These are phyloP conservation scores for Didymella exigua DNA, from an alignment of 2,329 filamentous ascomycete species.

Conservation along the genomic window DNA sequence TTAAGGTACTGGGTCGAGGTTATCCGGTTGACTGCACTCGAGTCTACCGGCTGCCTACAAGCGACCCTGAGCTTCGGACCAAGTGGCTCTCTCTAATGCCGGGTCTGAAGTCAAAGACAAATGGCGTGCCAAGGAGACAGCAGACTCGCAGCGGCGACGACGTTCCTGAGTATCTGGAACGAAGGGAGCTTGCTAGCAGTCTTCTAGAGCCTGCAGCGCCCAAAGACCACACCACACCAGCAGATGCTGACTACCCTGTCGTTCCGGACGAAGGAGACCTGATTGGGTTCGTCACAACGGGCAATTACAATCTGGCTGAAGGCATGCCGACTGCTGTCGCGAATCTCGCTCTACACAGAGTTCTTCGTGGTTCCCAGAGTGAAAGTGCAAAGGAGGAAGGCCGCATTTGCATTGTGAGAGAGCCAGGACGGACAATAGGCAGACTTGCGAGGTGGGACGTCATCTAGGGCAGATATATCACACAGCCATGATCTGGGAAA, in stretches of 20 bases:
- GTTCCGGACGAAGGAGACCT: constrained; percentile 78
- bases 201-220: constrained; percentile 27
- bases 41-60: constrained; percentile 81
- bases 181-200: constrained; percentile 33
- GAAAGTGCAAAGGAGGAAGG: constrained; percentile 33
- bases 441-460: constrained; percentile 81
- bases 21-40: constrained; percentile 74
- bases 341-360: constrained; percentile 66
- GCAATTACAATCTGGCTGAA: constrained; percentile 78
- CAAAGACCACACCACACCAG: constrained; percentile 27
- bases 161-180: constrained; percentile 26
- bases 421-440: constrained; percentile 78
- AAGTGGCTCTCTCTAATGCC: constrained; percentile 71
- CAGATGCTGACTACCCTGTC: constrained; percentile 60
- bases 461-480: background rate
- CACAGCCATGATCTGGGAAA: background rate
- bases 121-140: constrained; percentile 22
- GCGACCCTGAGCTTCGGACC: constrained; percentile 60
- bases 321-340: constrained; percentile 79
- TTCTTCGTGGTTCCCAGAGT: constrained; percentile 54
- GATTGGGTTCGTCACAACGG: constrained; percentile 88
- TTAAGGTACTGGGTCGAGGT: constrained; percentile 73
- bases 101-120: background rate
- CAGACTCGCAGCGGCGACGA: constrained; percentile 18
- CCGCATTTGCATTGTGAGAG: constrained; percentile 76